Conservation (phyloP, 345 rosid genomes). For the Carallia brachiata region DNA sequence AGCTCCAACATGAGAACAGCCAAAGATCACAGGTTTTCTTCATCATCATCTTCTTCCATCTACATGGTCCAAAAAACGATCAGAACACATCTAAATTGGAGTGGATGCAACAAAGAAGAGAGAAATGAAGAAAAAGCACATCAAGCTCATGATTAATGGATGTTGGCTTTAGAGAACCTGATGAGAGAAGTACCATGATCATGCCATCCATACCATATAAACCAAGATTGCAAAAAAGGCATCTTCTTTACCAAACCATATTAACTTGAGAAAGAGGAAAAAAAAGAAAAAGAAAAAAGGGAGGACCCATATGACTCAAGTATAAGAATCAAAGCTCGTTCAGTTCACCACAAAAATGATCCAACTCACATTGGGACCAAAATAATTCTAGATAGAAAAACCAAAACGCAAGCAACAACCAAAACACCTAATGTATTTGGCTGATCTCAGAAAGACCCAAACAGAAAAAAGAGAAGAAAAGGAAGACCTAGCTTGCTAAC, state of each 20-base stretch:
- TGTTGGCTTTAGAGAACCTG: background rate
- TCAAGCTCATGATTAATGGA: background rate
- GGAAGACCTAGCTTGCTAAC: background rate
- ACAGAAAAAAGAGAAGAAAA: too few species aligned
- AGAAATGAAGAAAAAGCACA: background rate
- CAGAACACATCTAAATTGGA: background rate
- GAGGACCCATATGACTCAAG: too few species aligned
- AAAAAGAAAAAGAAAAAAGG: too few species aligned
- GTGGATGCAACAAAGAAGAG: background rate
- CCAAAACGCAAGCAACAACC: too few species aligned
- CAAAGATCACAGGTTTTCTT: constrained; percentile 24
- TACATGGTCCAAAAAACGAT: constrained; percentile 20
- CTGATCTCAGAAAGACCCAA: too few species aligned
- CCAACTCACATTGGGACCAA: too few species aligned
- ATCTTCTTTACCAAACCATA: background rate
- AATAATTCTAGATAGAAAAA: too few species aligned
- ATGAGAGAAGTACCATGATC: background rate
- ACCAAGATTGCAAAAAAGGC: background rate
- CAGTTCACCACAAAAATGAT: too few species aligned
- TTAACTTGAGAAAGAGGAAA: too few species aligned
- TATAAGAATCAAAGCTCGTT: too few species aligned
- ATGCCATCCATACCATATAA: background rate
- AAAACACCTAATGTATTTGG: too few species aligned
- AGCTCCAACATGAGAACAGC: background rate
- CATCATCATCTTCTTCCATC: constrained; percentile 53